phyloP scores from a whole-genome alignment of 179 eudicot genomes.

The Vitellaria paradoxa region DNA sequence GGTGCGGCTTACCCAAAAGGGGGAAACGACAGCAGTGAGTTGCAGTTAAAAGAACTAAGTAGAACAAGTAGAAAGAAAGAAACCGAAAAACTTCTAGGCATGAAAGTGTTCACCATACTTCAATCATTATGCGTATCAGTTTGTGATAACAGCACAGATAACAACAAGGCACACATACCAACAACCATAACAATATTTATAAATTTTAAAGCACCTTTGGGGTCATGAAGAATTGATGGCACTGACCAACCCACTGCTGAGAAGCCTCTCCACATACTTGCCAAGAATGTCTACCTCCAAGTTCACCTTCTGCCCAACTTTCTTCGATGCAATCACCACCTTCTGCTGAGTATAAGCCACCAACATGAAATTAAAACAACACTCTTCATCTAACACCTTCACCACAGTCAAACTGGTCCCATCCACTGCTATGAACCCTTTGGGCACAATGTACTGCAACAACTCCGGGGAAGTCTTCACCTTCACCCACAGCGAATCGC shows the following conservation, averaged over 20 bases:
- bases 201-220: conserved; percentile 3
- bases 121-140: too few relatives aligned
- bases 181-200: too few relatives aligned
- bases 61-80: too few relatives aligned
- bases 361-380: conserved; percentile 86
- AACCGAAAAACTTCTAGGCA: too few relatives aligned
- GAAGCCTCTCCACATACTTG: conserved; percentile 88
- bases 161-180: too few relatives aligned
- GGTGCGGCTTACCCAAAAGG: too few relatives aligned
- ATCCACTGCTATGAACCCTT: conserved; percentile 88
- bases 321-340: conserved; percentile 80
- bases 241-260: conserved; percentile 59
- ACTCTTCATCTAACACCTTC: conserved; percentile 75
- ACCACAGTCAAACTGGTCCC: conserved; percentile 97
- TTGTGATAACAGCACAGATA: too few relatives aligned
- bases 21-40: too few relatives aligned
- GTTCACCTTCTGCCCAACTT: conserved; percentile 88
- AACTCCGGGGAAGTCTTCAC: conserved; percentile 64
- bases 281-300: conserved; percentile 95
- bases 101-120: too few relatives aligned
- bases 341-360: conserved; percentile 89
- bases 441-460: conserved; percentile 82
- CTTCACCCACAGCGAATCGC: conserved; percentile 90
- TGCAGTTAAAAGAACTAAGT: too few relatives aligned
- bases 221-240: conserved; percentile 31